Base-by-base conservation (phyloP, 2,329 filamentous ascomycete genomes). In the Diplodia corticola region DNA sequence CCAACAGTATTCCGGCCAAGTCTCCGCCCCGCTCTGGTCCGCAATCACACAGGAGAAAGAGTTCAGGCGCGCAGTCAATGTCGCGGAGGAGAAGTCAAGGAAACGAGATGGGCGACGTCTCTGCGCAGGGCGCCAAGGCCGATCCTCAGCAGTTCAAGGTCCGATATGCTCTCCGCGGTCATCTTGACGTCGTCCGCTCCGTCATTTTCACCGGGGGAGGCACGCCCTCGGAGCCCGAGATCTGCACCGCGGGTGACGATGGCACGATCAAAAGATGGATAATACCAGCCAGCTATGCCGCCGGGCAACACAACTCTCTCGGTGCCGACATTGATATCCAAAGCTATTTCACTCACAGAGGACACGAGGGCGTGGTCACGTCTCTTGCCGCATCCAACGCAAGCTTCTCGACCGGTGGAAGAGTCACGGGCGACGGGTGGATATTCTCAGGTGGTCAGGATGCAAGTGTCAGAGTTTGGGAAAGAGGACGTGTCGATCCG, bases 371-470 rank as follows among this genome's bases (percentile, higher is more conserved):
- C 3, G 88, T 93, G 2, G 93, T 99, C 2, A 91, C 96, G 48
- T 92, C 88, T 50, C 81, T 99, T 28, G 89, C 94, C 0, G 91
- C 94, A 3, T 97, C 92, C 84, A 93, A 92, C 2, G 89, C 92
- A 2, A 95, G 91, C 74, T 97, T 97, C 76, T 91, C 92, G 7
- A 96, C 92, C 20, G 92, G 93, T 40, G 93, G 93, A 6, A 88
- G 93, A 69, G 92, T 91, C 7, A 88, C 91, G 72, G 94, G 94
- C 35, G 95, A 98, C 72, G 95, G 95, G 30, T 99, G 95, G 95
- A 93, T 99, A 70, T 99, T 99, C 78, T 98, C 94, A 5, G 95
- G 95, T 68, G 95, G 95, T 4, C 93, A 97, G 76, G 95, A 99
- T 78, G 88, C 91, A 20, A 96, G 92, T 6, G 89, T 99, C 44